Evolutionary conservation across 306 rosid genomes (phyloP).

Genomic region (Cucumis melo): DNA sequence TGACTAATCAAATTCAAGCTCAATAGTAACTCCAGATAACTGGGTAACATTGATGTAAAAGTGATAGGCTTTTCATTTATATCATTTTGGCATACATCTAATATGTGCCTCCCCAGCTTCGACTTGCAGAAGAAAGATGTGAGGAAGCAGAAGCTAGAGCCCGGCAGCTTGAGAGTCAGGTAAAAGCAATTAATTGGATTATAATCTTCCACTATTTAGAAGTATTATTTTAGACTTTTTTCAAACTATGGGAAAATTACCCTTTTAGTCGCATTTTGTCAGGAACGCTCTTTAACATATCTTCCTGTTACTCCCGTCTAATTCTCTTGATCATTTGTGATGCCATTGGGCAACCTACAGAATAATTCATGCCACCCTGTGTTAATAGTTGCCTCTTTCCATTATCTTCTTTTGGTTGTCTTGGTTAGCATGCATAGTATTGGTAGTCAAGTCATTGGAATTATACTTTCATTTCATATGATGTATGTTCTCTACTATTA

Average conservation of each 20-base stretch:
- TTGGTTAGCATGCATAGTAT: background rate
- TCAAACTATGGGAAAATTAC: background rate
- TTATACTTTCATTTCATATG: background rate
- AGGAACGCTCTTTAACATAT: background rate
- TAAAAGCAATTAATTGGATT: conserved; percentile 10
- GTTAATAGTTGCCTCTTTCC: background rate
- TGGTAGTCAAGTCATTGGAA: background rate
- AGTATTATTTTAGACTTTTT: background rate
- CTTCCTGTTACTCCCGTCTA: background rate
- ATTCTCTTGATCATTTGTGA: background rate
- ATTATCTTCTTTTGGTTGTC: background rate
- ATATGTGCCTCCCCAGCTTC: conserved; percentile 71
- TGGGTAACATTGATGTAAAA: conserved; percentile 1
- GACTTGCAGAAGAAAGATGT: conserved; percentile 76
- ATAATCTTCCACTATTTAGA: background rate
- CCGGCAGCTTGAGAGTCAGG: conserved; percentile 93
- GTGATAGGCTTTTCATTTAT: background rate
- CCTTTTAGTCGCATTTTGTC: background rate
- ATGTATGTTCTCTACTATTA: background rate
- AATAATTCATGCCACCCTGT: background rate
- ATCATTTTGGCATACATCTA: conserved; percentile 20
- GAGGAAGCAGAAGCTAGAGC: conserved; percentile 86
- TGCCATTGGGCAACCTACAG: background rate
- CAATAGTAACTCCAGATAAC: background rate
- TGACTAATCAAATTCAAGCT: background rate